Evolutionary conservation across 441 rosid species (phyloP).

Genomic region (Raphanus hybrid): DNA sequence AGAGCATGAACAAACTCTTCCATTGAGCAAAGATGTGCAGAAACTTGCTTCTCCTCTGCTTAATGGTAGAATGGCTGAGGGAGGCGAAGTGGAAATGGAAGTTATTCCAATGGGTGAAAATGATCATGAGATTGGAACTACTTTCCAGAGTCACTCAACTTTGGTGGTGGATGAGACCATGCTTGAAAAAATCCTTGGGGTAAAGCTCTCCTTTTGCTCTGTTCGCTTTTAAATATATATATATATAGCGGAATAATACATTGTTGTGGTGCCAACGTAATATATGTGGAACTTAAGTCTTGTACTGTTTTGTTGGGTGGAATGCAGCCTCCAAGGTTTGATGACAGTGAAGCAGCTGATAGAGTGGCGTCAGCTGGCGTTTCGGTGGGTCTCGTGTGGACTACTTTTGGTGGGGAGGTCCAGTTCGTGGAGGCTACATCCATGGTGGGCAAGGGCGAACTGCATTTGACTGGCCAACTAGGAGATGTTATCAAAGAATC

Average conservation of each 20-base stretch:
- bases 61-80: slow-evolving; percentile 88
- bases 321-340: slow-evolving; percentile 88
- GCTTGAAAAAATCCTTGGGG: slow-evolving; percentile 96
- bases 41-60: slow-evolving; percentile 77
- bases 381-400: slow-evolving; percentile 98
- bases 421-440: slow-evolving; percentile 95
- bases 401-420: slow-evolving; percentile 97
- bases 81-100: slow-evolving; percentile 98
- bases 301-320: not conserved
- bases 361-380: slow-evolving; percentile 92
- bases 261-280: slow-evolving; percentile 13
- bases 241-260: not conserved
- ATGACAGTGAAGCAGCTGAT: slow-evolving; percentile 45
- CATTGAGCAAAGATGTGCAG: slow-evolving; percentile 83
- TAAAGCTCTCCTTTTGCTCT: slow-evolving; percentile 42
- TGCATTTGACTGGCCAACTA: slow-evolving; percentile 97
- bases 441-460: slow-evolving; percentile 91
- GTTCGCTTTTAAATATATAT: slow-evolving; percentile 11
- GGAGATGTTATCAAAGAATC: slow-evolving; percentile 99
- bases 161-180: slow-evolving; percentile 86
- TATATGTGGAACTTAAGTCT: not conserved
- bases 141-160: slow-evolving; percentile 67
- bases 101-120: slow-evolving; percentile 87
- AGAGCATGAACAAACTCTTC: slow-evolving; percentile 81
- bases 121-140: slow-evolving; percentile 48